Percentiles rank a stretch among this genome's conserved stretches.
These are phyloP conservation scores for Davidsoniella neocaledoniae DNA, from an alignment of 2,329 filamentous ascomycete species.

Conservation along the genomic window DNA sequence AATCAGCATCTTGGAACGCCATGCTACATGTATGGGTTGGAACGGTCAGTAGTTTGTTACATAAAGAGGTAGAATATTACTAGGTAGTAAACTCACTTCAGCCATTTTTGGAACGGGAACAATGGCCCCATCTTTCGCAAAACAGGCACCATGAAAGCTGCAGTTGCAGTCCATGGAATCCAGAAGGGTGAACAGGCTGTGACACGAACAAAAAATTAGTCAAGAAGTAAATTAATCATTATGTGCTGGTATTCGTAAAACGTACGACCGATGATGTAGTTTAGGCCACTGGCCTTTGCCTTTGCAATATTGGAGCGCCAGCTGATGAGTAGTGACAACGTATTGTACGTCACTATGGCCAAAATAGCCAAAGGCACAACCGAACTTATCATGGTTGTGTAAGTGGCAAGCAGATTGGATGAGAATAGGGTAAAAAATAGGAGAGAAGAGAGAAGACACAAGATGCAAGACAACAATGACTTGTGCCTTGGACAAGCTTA, in stretches of 20 bases:
- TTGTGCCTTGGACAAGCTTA: too few species aligned
- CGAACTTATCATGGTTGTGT: background rate
- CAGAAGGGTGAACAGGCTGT: slow-evolving; percentile 33
- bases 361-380: slow-evolving; percentile 17
- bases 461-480: background rate
- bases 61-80: too few species aligned
- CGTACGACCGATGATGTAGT: slow-evolving; percentile 37
- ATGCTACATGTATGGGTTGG: background rate
- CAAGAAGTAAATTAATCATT: background rate
- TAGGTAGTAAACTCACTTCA: slow-evolving; percentile 2
- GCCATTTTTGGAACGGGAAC: slow-evolving; percentile 9
- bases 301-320: slow-evolving; percentile 29
- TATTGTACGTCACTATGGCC: slow-evolving; percentile 20
- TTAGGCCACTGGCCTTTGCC: slow-evolving; percentile 34
- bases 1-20: slow-evolving; percentile 7
- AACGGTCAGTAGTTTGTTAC: background rate
- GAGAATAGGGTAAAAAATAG: background rate
- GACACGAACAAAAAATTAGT: slow-evolving; percentile 10
- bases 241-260: slow-evolving; percentile 14
- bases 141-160: background rate
- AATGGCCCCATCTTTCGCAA: slow-evolving; percentile 1
- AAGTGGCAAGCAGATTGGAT: too few species aligned
- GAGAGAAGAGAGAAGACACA: background rate
- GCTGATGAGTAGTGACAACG: slow-evolving; percentile 20
- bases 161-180: slow-evolving; percentile 36